Evolutionary conservation across 2,329 filamentous ascomycete species (phyloP).

Genomic region (Ophioceras dolichostomum): DNA sequence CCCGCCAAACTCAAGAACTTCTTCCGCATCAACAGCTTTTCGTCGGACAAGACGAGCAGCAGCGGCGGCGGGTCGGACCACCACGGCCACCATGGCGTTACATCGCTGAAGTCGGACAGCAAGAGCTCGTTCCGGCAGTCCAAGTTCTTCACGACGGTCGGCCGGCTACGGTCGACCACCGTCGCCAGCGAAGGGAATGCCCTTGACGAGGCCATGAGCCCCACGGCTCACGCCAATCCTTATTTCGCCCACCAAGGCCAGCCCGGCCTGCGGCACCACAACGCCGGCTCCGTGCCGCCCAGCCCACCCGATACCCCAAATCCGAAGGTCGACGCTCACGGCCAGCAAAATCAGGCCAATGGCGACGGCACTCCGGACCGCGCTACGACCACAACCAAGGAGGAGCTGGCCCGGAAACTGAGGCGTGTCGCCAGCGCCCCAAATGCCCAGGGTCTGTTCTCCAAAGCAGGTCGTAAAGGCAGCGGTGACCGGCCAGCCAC

Average conservation of each 20-base stretch:
- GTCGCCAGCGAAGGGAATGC: conserved; percentile 87
- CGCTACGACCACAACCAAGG: conserved; percentile 69
- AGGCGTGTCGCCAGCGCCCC: conserved; percentile 91
- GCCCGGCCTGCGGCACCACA: conserved; percentile 85
- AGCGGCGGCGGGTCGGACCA: conserved; percentile 11
- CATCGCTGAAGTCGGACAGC: conserved; percentile 38
- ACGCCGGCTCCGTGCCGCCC: conserved; percentile 83
- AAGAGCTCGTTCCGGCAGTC: conserved; percentile 70
- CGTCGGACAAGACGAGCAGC: conserved; percentile 24
- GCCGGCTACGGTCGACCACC: conserved; percentile 78
- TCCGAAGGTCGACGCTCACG: conserved; percentile 54
- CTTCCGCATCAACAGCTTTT: conserved; percentile 51
- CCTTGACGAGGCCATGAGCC: conserved; percentile 78
- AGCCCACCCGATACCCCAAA: conserved; percentile 85
- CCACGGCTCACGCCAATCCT: conserved; percentile 88
- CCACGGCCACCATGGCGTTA: no score
- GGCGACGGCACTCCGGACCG: conserved; percentile 50
- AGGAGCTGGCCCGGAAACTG: conserved; percentile 86
- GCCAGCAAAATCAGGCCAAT: conserved; percentile 1
- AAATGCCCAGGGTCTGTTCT: conserved; percentile 88
- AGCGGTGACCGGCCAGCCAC: conserved; percentile 64
- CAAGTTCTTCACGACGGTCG: conserved; percentile 77
- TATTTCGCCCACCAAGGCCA: conserved; percentile 97
- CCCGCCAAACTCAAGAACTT: conserved; percentile 59
- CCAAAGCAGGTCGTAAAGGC: conserved; percentile 41